Evolutionary conservation across 192 early-diverging fungal species (phyloP).

Genomic region (Umbelopsis isabellina): DNA sequence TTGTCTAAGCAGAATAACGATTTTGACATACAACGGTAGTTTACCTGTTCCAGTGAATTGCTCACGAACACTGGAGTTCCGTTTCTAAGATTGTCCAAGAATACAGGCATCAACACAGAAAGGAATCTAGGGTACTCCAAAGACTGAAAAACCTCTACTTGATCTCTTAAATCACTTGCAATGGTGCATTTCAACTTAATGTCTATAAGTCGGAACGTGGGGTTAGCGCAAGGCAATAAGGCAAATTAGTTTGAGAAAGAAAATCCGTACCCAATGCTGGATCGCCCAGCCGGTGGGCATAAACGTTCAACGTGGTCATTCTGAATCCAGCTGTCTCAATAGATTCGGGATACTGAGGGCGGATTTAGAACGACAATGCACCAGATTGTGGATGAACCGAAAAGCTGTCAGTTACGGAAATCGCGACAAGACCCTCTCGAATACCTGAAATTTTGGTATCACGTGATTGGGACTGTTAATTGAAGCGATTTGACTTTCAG

Average conservation of each 20-base stretch:
- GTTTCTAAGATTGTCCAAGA: constrained; percentile 74
- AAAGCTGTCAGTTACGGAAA: constrained; percentile 16
- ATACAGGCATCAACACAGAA: constrained; percentile 79
- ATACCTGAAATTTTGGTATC: constrained; percentile 1
- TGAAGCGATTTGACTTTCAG: neutral
- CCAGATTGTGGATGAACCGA: constrained; percentile 17
- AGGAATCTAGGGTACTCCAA: constrained; percentile 83
- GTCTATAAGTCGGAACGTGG: neutral
- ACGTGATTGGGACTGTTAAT: neutral
- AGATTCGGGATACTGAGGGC: constrained; percentile 11
- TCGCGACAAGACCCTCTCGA: constrained; percentile 1
- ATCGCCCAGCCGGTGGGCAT: constrained; percentile 55
- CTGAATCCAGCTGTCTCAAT: constrained; percentile 1
- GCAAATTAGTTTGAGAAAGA: neutral
- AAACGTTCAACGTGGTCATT: constrained; percentile 49
- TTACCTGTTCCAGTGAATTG: constrained; percentile 76
- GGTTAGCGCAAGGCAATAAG: neutral
- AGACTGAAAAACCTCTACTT: constrained; percentile 88
- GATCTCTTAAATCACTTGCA: constrained; percentile 85
- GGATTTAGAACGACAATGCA: constrained; percentile 16
- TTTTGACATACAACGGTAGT: constrained; percentile 19
- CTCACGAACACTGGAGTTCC: constrained; percentile 74
- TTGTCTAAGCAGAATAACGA: neutral
- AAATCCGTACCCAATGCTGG: constrained; percentile 48
- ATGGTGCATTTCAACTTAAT: constrained; percentile 73